phyloP scores from a whole-genome alignment of 306 rosid genomes.

The Cucurbita moschata region DNA sequence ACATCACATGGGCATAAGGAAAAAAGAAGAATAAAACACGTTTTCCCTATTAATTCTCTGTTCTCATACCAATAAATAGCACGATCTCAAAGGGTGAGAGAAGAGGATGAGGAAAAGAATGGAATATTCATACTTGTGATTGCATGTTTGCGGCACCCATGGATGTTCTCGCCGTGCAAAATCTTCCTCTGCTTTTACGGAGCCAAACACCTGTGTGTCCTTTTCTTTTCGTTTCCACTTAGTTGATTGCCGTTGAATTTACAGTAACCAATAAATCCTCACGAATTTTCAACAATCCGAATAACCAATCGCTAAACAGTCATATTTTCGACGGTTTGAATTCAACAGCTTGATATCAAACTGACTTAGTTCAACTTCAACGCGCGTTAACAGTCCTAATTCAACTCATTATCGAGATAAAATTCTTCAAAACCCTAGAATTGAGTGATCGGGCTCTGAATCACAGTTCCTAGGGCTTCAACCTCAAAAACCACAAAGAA shows the following conservation, averaged over 20 bases:
- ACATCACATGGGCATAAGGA: neutral
- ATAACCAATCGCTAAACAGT: neutral
- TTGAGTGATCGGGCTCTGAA: neutral
- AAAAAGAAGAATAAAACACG: neutral
- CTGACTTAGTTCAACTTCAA: neutral
- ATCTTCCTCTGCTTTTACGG: neutral
- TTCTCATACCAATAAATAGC: neutral
- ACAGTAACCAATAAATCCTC: neutral
- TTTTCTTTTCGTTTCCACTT: neutral
- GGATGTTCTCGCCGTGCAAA: neutral
- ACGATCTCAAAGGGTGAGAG: neutral
- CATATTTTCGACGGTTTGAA: neutral
- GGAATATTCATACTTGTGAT: neutral
- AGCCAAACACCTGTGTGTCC: neutral
- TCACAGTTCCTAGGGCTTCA: neutral
- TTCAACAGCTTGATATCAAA: neutral
- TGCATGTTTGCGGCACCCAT: neutral
- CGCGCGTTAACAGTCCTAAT: neutral
- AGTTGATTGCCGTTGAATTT: neutral
- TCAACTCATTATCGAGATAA: neutral
- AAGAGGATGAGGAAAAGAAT: neutral
- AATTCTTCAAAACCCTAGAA: neutral
- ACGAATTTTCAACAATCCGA: neutral
- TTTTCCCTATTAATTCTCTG: constrained; percentile 2
- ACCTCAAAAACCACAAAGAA: neutral